Evolutionary conservation across 2,329 filamentous ascomycete genomes (phyloP), one percentile per base, ranked within the genome.

Genomic region (Nannizziopsis barbatae): DNA sequence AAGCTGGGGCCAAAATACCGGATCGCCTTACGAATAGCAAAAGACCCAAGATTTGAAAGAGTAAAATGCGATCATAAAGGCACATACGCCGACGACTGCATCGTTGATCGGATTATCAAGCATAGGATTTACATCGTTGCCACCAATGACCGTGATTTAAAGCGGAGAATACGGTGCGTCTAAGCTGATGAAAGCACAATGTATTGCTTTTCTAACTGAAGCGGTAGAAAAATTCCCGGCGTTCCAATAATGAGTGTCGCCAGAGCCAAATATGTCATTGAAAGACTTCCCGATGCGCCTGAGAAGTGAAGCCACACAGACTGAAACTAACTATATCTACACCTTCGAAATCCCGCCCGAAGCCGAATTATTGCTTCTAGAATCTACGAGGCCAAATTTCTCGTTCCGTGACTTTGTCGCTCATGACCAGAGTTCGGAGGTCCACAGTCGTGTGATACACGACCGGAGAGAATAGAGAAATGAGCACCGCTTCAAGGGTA

Each of bases 261-360:
- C 5, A 78, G 86, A 60, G 87, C 86, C 40, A 95, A 95, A 68
- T 96, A 95, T 67, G 83, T 90, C 42, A 92, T 98, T 60, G 92
- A 96, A 74, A 79, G 89, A 59, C 68, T 95, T 53, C 89, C 89
- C 4, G 85, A 88, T 66, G 86, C 86, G 33, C 85, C 86, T 31
- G 82, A 88, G 56, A 79, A 74, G 46, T 56, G 51, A 52, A 36
- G 14, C 8, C 20, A 14, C 12, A 20, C 11, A 3, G 10, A 35
- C 4, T 7, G 4, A 27, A 4, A 27, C 7, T 7, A 27, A 27
- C 22, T 27, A 3, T 27, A 27, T 27, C 22, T 17, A 11, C 18
- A 15, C 7, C 7, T 31, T 11, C 22, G 7, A 3, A 4, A 7
- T 7, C 22, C 7, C 22, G 22, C 22, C 22, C 7, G 7, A 27